Base-by-base conservation (phyloP, 768 basidiomycete species). In the Brasilioporus rufonigricans region DNA sequence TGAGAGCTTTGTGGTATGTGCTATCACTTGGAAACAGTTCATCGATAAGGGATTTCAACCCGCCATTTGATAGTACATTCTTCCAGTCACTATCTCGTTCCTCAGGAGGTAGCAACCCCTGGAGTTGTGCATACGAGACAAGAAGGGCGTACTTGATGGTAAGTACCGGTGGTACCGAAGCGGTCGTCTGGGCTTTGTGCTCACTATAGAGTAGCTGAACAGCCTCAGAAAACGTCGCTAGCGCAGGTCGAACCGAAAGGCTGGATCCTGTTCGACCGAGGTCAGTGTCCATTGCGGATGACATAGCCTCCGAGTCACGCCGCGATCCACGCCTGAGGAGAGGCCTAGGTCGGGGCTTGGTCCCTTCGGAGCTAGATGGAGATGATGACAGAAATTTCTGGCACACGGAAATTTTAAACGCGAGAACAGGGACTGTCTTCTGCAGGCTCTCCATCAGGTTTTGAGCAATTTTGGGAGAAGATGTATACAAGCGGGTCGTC, bases 351-450 rank as follows among this genome's bases (percentile, higher is more conserved):
- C 74, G 68, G 32, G 62, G 65, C 26, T 64, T 61, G 38, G 57
- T 50, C 4, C 50, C 50, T 4, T 46, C 62, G 19, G 50, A 26
- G 31, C 38, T 50, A 21, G 62, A 59, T 9, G 59, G 46, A 10
- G 61, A 58, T 44, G 67, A 69, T 10, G 64, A 66, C 38, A 77
- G 59, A 44, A 74, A 69, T 60, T 70, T 76, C 43, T 74, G 74
- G 58, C 78, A 81, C 14, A 80, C 59, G 0, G 68, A 59, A 5
- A 80, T 53, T 63, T 80, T 80, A 50, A 81, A 80, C 23, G 62
- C 63, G 45, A 74, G 68, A 3, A 65, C 55, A 4, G 74, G 57
- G 19, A 67, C 59, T 13, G 77, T 73, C 43, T 71, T 72, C 3
- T 65, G 62, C 24, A 81, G 58, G 44, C 64, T 56, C 19, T 71